Conservation (phyloP, 2,329 filamentous ascomycete species). For the Herpotrichia juniperi region DNA sequence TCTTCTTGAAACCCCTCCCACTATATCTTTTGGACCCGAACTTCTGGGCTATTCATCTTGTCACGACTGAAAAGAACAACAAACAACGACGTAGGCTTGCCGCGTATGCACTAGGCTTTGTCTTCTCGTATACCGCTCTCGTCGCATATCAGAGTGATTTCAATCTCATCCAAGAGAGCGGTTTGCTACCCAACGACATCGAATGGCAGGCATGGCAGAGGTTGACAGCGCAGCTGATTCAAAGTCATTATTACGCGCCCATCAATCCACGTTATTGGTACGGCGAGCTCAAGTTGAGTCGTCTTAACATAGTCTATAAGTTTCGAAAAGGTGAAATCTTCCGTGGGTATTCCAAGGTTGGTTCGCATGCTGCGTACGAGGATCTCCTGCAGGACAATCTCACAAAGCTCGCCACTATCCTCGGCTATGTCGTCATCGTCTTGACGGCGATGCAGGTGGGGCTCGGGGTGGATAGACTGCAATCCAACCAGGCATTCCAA, state of each 20-base stretch:
- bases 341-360: not conserved
- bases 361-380: not conserved
- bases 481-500: not conserved
- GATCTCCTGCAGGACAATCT: not conserved
- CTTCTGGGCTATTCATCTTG: slow-evolving; percentile 7
- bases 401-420: not conserved
- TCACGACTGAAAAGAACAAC: too few relatives aligned
- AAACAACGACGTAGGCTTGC: too few relatives aligned
- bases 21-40: slow-evolving; percentile 6
- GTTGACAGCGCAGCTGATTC: too few relatives aligned
- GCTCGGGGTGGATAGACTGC: not conserved
- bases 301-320: not conserved
- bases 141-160: slow-evolving; percentile 4
- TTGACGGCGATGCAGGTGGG: not conserved
- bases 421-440: not conserved
- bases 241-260: too few relatives aligned
- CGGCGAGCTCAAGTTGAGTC: too few relatives aligned
- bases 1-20: slow-evolving; percentile 8
- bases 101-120: slow-evolving; percentile 5
- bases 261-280: too few relatives aligned
- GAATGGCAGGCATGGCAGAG: too few relatives aligned
- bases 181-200: slow-evolving; percentile 3
- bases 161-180: not conserved
- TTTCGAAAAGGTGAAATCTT: not conserved
- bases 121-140: slow-evolving; percentile 4